Evolutionary conservation across 2,329 filamentous ascomycete species (phyloP).

Genomic region (Lecanosticta acicola): DNA sequence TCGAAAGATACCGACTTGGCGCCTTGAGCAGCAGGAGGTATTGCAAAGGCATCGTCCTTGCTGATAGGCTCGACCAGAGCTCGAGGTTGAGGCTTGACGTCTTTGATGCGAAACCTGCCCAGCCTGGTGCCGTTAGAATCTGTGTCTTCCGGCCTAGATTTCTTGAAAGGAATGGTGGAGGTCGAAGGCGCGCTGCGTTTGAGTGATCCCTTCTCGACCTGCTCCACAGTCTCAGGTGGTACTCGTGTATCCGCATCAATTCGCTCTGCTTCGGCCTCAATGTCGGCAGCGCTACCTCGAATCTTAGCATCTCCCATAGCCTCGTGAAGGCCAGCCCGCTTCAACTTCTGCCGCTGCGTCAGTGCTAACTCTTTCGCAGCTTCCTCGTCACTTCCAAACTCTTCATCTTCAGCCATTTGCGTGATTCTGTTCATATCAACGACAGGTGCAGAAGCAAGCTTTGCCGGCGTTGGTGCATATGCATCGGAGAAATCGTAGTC

Average conservation of each 20-base stretch:
- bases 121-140: constrained; percentile 11
- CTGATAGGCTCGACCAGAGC: neutral
- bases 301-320: constrained; percentile 22
- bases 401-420: constrained; percentile 39
- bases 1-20: neutral
- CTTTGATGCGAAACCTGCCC: constrained; percentile 25
- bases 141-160: constrained; percentile 12
- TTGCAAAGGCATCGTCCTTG: neutral
- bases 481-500: constrained; percentile 8
- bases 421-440: constrained; percentile 61
- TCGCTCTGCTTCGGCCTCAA: constrained; percentile 19
- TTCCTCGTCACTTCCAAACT: constrained; percentile 43
- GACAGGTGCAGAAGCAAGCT: constrained; percentile 39
- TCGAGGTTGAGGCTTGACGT: constrained; percentile 12
- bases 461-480: constrained; percentile 2
- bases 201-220: constrained; percentile 2
- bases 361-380: constrained; percentile 30
- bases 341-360: constrained; percentile 27
- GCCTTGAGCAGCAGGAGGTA: constrained; percentile 14
- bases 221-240: constrained; percentile 7
- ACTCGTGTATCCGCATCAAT: constrained; percentile 10
- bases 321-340: constrained; percentile 16
- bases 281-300: constrained; percentile 11
- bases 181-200: constrained; percentile 19
- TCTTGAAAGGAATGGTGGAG: constrained; percentile 23